Percentiles rank a stretch among this genome's conserved stretches.
Evolutionary conservation across 1,284 basidiomycete genomes (phyloP).

Genomic region (Ustilago xerochloae): DNA sequence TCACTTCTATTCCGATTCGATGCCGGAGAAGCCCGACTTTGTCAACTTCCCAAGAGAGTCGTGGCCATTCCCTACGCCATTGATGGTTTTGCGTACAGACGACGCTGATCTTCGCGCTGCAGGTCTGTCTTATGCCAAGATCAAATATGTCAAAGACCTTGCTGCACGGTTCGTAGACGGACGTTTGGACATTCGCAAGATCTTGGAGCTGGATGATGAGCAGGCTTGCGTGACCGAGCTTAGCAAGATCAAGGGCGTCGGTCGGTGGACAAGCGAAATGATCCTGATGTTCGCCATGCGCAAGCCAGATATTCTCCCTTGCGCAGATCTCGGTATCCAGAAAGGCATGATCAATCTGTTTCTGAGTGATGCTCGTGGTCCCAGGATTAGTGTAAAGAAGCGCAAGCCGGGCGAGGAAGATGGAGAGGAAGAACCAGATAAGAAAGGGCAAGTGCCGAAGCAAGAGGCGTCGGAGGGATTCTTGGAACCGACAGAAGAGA

Average conservation of each 20-base stretch:
- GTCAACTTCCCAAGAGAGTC: constrained; percentile 53
- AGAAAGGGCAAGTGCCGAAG: constrained; percentile 4
- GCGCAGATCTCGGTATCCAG: constrained; percentile 65
- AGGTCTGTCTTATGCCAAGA: constrained; percentile 62
- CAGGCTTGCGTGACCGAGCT: constrained; percentile 60
- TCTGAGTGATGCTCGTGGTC: constrained; percentile 47
- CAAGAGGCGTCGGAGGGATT: not conserved
- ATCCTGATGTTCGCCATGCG: constrained; percentile 66
- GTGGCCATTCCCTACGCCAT: constrained; percentile 62
- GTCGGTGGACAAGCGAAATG: constrained; percentile 67
- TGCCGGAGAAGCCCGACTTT: constrained; percentile 61
- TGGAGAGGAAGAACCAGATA: constrained; percentile 9
- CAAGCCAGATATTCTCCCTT: constrained; percentile 60
- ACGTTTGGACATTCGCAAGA: constrained; percentile 56
- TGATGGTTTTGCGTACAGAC: constrained; percentile 51
- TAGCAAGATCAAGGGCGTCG: constrained; percentile 62
- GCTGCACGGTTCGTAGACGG: constrained; percentile 61
- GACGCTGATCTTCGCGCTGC: constrained; percentile 57
- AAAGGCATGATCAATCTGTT: constrained; percentile 63
- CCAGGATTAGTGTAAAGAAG: constrained; percentile 52
- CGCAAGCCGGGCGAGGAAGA: constrained; percentile 47
- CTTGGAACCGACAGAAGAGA: constrained; percentile 34
- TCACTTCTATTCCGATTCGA: constrained; percentile 48
- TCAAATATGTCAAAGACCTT: constrained; percentile 63
- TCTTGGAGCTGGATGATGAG: constrained; percentile 53